Percentiles rank a stretch among this genome's conserved stretches.
These are phyloP conservation scores for Kodamaea fukazawae DNA, from an alignment of 805 yeast species.

Conservation along the genomic window DNA sequence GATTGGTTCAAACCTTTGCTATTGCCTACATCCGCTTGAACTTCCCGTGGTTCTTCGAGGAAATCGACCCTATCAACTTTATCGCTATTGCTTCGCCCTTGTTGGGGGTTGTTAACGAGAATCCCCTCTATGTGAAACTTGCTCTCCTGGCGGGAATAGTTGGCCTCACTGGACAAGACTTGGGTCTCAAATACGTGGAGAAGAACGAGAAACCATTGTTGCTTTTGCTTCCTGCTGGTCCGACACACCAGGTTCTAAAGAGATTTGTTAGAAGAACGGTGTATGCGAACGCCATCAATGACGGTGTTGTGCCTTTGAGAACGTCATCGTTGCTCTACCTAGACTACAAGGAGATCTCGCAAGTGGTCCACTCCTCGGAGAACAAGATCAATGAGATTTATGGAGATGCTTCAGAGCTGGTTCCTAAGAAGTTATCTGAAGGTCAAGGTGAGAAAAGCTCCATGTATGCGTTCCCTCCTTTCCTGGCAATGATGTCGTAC, in stretches of 20 bases:
- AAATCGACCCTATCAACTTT: constrained; percentile 71
- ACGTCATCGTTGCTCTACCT: constrained; percentile 83
- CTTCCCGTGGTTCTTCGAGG: constrained; percentile 67
- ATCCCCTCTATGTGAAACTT: constrained; percentile 78
- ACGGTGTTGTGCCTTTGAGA: constrained; percentile 93
- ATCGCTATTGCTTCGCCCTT: constrained; percentile 85
- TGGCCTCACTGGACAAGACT: constrained; percentile 91
- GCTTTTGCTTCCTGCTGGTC: constrained; percentile 71
- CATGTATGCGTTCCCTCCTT: constrained; percentile 19
- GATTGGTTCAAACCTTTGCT: constrained; percentile 87
- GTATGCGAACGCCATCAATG: constrained; percentile 88
- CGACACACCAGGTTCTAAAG: constrained; percentile 62
- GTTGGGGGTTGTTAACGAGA: constrained; percentile 83
- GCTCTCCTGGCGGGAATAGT: constrained; percentile 85
- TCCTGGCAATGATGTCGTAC: constrained; percentile 38
- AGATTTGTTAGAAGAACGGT: constrained; percentile 69
- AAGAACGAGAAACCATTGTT: constrained; percentile 59
- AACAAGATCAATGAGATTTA: constrained; percentile 7
- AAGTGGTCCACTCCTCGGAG: constrained; percentile 12
- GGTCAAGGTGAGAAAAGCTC: constrained; percentile 9
- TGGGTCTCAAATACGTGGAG: constrained; percentile 58
- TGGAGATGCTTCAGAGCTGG: neutral
- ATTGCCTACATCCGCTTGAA: constrained; percentile 70
- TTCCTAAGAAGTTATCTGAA: constrained; percentile 1
- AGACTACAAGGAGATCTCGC: constrained; percentile 69